Percentiles rank a stretch among this genome's conserved stretches.
phyloP scores from a whole-genome alignment of 257 asterid genomes.

The Lycium barbarum region DNA sequence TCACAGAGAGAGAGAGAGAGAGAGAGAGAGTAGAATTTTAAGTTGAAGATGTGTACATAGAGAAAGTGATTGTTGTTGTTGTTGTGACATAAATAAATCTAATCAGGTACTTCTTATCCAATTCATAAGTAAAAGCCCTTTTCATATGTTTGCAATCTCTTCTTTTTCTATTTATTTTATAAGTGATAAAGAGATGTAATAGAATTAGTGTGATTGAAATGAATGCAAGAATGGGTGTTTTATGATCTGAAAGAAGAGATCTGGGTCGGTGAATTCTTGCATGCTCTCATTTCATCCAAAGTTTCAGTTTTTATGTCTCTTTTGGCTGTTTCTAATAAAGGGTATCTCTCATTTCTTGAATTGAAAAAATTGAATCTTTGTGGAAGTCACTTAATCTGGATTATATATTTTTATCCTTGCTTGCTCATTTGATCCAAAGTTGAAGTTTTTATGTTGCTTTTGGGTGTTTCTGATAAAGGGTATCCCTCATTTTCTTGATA shows the following conservation, averaged over 20 bases:
- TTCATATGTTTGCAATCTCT: slow-evolving; percentile 18
- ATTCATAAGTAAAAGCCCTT: slow-evolving; percentile 53
- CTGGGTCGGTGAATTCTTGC: slow-evolving; percentile 41
- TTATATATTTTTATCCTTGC: too few species aligned
- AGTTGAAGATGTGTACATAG: background rate
- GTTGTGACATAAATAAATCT: slow-evolving; percentile 30
- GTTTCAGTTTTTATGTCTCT: slow-evolving; percentile 28
- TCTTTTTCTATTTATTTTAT: slow-evolving; percentile 1
- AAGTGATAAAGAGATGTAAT: slow-evolving; percentile 61
- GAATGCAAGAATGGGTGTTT: slow-evolving; percentile 53
- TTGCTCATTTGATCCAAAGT: too few species aligned
- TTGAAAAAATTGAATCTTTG: too few species aligned
- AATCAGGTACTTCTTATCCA: slow-evolving; percentile 50
- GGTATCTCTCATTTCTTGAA: background rate
- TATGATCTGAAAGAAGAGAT: slow-evolving; percentile 41
- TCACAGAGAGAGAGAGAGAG: too few species aligned
- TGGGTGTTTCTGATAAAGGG: background rate
- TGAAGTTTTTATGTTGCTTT: too few species aligned
- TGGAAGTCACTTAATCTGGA: too few species aligned
- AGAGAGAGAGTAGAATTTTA: background rate
- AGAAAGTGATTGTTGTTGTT: slow-evolving; percentile 33
- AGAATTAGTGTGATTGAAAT: slow-evolving; percentile 27
- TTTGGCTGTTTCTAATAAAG: slow-evolving; percentile 20
- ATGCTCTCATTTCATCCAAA: slow-evolving; percentile 43
- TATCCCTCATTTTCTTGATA: background rate